Conservation (phyloP, 2,329 filamentous ascomycete species). For the Sporothrix phasma region DNA sequence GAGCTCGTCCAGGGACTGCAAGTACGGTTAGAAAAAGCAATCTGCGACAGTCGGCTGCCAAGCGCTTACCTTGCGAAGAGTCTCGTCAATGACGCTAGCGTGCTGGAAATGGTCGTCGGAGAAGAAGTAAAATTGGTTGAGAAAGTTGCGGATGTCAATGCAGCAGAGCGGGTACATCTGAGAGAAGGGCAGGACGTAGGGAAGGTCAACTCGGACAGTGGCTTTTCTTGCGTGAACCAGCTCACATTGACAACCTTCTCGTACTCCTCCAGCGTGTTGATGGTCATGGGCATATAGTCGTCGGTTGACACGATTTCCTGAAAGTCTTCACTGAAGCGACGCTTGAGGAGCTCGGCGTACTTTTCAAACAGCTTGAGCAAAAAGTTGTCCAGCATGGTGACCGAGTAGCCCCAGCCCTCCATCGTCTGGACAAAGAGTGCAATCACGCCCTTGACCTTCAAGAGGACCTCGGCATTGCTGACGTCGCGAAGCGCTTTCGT, state of each 20-base stretch:
- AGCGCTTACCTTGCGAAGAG: constrained; percentile 57
- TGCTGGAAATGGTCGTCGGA: constrained; percentile 93
- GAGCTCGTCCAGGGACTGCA: constrained; percentile 73
- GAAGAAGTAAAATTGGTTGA: constrained; percentile 98
- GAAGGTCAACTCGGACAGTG: constrained; percentile 68
- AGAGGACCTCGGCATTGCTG: constrained; percentile 75
- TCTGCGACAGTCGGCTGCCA: not conserved
- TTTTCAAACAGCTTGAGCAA: constrained; percentile 85
- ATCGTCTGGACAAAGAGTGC: constrained; percentile 96
- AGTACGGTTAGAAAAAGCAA: not conserved
- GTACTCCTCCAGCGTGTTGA: constrained; percentile 81
- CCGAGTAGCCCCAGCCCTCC: constrained; percentile 91
- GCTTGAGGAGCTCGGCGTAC: constrained; percentile 84
- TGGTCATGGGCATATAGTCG: constrained; percentile 99
- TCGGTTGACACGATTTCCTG: constrained; percentile 87
- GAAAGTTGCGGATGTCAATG: constrained; percentile 93
- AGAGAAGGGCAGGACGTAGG: constrained; percentile 91
- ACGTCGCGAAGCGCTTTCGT: constrained; percentile 67
- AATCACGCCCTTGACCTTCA: constrained; percentile 92
- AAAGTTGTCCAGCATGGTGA: constrained; percentile 70
- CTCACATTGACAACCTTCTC: constrained; percentile 92
- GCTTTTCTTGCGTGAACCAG: constrained; percentile 85
- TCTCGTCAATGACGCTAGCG: constrained; percentile 81
- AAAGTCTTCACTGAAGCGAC: constrained; percentile 89
- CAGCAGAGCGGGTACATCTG: constrained; percentile 99